Evolutionary conservation across 1,139 yeast genomes (phyloP).

Genomic region (Schwanniomyces etchellsii): DNA sequence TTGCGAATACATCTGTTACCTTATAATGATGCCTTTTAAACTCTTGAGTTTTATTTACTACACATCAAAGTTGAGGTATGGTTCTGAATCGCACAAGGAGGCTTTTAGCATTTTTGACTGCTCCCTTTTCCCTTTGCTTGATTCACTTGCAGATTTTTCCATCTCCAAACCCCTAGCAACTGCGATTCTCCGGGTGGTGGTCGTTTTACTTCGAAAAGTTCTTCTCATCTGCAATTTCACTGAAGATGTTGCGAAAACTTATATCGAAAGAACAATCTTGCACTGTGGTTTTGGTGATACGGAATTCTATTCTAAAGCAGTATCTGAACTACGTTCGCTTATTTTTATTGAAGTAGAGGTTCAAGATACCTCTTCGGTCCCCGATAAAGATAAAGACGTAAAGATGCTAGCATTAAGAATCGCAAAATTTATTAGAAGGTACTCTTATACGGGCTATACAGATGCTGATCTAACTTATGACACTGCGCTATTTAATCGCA

Average conservation of each 20-base stretch:
- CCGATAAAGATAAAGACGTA: neutral
- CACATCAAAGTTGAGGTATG: neutral
- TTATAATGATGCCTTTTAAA: neutral
- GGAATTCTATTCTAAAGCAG: neutral
- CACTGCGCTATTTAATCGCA: too few relatives aligned
- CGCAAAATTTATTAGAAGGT: too few relatives aligned
- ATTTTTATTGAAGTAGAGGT: neutral
- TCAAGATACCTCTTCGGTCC: neutral
- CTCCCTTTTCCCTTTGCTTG: neutral
- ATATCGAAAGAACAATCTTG: neutral
- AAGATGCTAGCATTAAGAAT: neutral
- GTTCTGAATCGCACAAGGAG: neutral
- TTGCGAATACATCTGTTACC: too few relatives aligned
- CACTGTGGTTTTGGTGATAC: too few relatives aligned
- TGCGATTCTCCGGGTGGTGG: neutral
- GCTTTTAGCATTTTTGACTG: neutral
- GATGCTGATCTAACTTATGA: too few relatives aligned
- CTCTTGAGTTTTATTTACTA: neutral
- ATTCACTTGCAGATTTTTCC: conserved; percentile 1
- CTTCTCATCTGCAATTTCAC: too few relatives aligned
- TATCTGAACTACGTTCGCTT: neutral
- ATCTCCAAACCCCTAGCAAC: neutral
- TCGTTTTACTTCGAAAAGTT: neutral
- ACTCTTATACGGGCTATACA: neutral
- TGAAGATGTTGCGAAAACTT: neutral